These are phyloP conservation scores for Emiliania huxleyi DNA, from an alignment of 78 protist species.

Conservation along the genomic window DNA sequence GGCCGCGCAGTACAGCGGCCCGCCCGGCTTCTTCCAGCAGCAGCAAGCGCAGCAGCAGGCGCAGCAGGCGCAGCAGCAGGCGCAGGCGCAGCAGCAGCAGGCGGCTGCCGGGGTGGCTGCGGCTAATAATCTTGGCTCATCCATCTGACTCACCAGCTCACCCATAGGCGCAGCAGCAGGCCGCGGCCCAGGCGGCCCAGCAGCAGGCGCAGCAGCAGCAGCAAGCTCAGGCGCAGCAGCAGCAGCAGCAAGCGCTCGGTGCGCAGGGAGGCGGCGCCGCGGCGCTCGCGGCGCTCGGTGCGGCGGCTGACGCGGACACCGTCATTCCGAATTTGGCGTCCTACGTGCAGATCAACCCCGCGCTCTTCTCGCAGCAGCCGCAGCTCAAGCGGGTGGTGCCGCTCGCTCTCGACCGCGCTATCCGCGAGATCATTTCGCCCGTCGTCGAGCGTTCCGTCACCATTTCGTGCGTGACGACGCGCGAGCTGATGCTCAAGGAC, in stretches of 20 bases:
- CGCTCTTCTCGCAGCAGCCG: conserved; percentile 29
- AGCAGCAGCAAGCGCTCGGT: conserved; percentile 22
- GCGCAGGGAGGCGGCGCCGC: neutral
- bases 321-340: neutral
- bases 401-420: conserved; percentile 77
- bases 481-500: conserved; percentile 91
- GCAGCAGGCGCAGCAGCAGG: conserved; percentile 43
- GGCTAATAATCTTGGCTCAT: neutral
- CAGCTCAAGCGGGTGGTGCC: conserved; percentile 45
- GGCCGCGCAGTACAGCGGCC: neutral
- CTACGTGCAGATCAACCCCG: conserved; percentile 24
- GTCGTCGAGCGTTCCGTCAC: conserved; percentile 89
- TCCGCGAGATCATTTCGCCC: conserved; percentile 75
- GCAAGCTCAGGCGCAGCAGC: neutral
- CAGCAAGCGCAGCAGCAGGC: conserved; percentile 57
- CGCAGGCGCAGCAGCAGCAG: conserved; percentile 9
- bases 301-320: neutral
- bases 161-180: too few species aligned
- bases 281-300: neutral
- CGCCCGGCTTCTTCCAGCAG: neutral
- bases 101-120: neutral
- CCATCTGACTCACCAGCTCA: too few species aligned
- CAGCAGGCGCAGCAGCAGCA: conserved; percentile 57
- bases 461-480: conserved; percentile 84
- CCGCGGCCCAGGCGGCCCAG: too few species aligned